Percentiles rank a stretch among this genome's conserved stretches.
phyloP scores from a whole-genome alignment of 169 alveolate genomes.

The Plasmodium chabaudi region DNA sequence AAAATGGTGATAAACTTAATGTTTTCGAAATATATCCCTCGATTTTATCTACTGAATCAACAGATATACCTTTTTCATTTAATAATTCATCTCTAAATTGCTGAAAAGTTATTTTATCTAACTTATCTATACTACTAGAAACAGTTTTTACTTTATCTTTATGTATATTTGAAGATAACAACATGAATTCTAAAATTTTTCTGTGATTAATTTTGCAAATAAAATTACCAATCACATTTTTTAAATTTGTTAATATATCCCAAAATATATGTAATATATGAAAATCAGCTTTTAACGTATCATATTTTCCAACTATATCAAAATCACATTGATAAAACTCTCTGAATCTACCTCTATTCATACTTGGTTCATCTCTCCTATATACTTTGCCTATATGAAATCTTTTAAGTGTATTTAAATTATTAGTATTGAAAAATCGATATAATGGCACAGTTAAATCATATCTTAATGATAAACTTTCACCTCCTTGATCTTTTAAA shows the following conservation, averaged over 20 bases:
- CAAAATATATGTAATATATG: conserved; percentile 94
- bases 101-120: conserved; percentile 96
- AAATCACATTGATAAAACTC: conserved; percentile 98
- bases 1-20: conserved; percentile 85
- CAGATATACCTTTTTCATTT: conserved; percentile 92
- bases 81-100: conserved; percentile 93
- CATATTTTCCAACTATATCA: conserved; percentile 95
- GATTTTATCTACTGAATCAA: conserved; percentile 86
- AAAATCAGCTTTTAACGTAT: conserved; percentile 94
- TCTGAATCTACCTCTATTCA: conserved; percentile 96
- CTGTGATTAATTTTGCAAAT: conserved; percentile 93
- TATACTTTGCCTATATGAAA: conserved; percentile 97
- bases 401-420: conserved; percentile 92
- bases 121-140: conserved; percentile 96
- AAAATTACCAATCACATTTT: conserved; percentile 89
- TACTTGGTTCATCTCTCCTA: conserved; percentile 98
- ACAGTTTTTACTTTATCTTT: conserved; percentile 90
- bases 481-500: conserved; percentile 98
- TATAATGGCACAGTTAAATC: conserved; percentile 99
- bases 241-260: conserved; percentile 88
- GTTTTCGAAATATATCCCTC: conserved; percentile 88
- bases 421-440: conserved; percentile 93
- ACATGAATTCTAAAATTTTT: conserved; percentile 92
- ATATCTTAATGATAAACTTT: conserved; percentile 95
- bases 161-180: conserved; percentile 92